These are phyloP conservation scores for Rachicladosporium sp. DNA, from an alignment of 2,329 filamentous ascomycete genomes.

Conservation along the genomic window DNA sequence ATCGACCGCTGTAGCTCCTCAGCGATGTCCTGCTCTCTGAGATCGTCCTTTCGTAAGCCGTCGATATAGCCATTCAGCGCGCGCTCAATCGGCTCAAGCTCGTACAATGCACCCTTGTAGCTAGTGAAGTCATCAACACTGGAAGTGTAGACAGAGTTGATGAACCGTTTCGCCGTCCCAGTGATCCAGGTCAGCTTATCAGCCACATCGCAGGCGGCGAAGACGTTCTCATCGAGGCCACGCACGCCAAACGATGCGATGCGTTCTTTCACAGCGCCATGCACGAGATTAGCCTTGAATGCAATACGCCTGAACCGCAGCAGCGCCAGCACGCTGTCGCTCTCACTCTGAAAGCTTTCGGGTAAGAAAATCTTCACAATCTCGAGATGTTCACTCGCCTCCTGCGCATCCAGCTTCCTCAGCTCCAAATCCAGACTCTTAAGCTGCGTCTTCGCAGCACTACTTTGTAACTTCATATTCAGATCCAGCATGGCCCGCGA, in stretches of 20 bases:
- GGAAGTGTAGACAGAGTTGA: conserved; percentile 67
- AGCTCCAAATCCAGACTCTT: conserved; percentile 92
- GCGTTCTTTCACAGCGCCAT: conserved; percentile 66
- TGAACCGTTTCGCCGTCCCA: conserved; percentile 72
- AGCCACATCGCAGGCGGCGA: conserved; percentile 67
- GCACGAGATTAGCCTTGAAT: conserved; percentile 75
- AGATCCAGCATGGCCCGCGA: conserved; percentile 94
- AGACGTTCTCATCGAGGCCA: conserved; percentile 63
- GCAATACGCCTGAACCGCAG: conserved; percentile 76
- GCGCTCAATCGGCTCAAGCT: conserved; percentile 83
- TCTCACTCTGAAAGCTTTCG: conserved; percentile 69
- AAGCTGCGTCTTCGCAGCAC: conserved; percentile 79
- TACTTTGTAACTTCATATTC: conserved; percentile 84
- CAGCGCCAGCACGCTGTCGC: conserved; percentile 77
- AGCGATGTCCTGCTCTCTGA: conserved; percentile 73
- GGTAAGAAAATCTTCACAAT: conserved; percentile 85
- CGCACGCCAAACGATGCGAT: conserved; percentile 55
- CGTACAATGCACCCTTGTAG: conserved; percentile 70
- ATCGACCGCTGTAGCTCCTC: conserved; percentile 70
- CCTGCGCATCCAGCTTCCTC: conserved; percentile 72
- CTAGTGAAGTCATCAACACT: conserved; percentile 64
- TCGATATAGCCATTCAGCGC: conserved; percentile 84
- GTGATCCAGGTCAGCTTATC: conserved; percentile 79
- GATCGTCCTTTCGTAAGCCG: conserved; percentile 65
- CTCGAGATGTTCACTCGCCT: conserved; percentile 77